A percentile compares a stretch with the other conserved stretches of the same genome.
phyloP scores from a whole-genome alignment of 371 early-diverging fungal genomes.

The Mortierella sp. region DNA sequence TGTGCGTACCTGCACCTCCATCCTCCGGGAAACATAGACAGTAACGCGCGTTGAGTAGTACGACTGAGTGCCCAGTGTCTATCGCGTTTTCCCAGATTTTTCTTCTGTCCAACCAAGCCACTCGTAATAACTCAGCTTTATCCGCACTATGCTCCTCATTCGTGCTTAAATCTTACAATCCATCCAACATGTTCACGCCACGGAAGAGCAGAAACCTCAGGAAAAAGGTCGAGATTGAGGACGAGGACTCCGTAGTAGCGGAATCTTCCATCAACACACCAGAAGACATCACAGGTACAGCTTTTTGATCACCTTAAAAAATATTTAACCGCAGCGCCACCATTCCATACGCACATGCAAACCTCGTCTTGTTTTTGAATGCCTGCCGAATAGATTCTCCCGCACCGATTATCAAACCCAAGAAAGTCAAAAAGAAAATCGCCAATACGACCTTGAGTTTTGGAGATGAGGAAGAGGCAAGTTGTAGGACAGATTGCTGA shows the following conservation, averaged over 20 bases:
- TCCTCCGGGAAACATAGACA: too few relatives aligned
- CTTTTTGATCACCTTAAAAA: too few relatives aligned
- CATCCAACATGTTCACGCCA: slow-evolving; percentile 39
- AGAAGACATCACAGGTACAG: slow-evolving; percentile 10
- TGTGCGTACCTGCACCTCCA: too few relatives aligned
- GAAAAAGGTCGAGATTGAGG: slow-evolving; percentile 39
- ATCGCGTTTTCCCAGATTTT: too few relatives aligned
- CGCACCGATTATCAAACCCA: slow-evolving; percentile 10
- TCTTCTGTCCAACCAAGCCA: too few relatives aligned
- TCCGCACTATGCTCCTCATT: too few relatives aligned
- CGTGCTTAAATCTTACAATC: too few relatives aligned
- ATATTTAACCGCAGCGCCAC: background rate
- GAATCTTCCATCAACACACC: background rate
- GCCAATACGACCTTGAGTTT: slow-evolving; percentile 38
- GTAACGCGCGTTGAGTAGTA: too few relatives aligned
- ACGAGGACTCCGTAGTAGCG: slow-evolving; percentile 3
- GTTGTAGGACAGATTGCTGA: background rate
- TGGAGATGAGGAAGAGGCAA: slow-evolving; percentile 51
- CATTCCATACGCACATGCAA: background rate
- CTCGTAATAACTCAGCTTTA: too few relatives aligned
- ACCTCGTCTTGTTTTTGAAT: background rate
- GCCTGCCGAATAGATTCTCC: slow-evolving; percentile 1
- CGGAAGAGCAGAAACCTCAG: slow-evolving; percentile 41
- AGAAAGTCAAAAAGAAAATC: slow-evolving; percentile 40
- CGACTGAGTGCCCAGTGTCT: too few relatives aligned